Base-by-base conservation (phyloP, 176 grass and related monocot species). In the Raddia guianensis region DNA sequence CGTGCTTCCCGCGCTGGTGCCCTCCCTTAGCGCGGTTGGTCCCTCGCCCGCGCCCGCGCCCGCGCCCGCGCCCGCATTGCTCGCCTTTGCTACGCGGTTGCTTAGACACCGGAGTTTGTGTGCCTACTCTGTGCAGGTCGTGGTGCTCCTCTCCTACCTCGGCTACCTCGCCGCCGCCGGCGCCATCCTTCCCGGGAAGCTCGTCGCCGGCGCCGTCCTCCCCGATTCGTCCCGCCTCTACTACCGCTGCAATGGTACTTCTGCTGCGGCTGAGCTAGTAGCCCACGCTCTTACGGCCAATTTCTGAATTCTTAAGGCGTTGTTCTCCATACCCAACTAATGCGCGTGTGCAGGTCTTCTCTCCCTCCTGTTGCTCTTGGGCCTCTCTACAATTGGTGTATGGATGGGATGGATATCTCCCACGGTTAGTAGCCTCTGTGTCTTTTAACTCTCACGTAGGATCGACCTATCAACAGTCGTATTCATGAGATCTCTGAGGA, bases 201-300 rank as follows among this genome's bases (percentile, higher is more conserved):
- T 91, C 51, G 85, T 98, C n/a, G 77, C 90, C 2, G 95, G 95
- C 7, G 95, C 87, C 19, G 49, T 92, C 37, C 90, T 98, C 33
- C 83, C 88, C 6, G 95, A 98, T 53, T 91, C 92, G 49, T 92
- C 95, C 14, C 92, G 95, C 60, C 95, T 94, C 66, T 73, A 86
- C 75, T 98, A 98, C 86, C 92, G 92, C 47, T 98, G 95, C 92
- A 98, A 98, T 0, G 95, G 95, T 94, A 49, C 8, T 20, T 12
- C 40, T 5, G 20, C 75, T 20, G 53, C 54, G 2, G 37, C 37
- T 40, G 37, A 40, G 37, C 37, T 40, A 40, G 37, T 48, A 50
- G 16, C 71, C 9, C 7, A 27, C 58, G 19, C 19, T 66, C 11
- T 40, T 40, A 40, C 4, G 37, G 37, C 3, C 63, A 5, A 49